Conservation (phyloP, 2,329 filamentous ascomycete species). For the Sphaerulina vaccinii region DNA sequence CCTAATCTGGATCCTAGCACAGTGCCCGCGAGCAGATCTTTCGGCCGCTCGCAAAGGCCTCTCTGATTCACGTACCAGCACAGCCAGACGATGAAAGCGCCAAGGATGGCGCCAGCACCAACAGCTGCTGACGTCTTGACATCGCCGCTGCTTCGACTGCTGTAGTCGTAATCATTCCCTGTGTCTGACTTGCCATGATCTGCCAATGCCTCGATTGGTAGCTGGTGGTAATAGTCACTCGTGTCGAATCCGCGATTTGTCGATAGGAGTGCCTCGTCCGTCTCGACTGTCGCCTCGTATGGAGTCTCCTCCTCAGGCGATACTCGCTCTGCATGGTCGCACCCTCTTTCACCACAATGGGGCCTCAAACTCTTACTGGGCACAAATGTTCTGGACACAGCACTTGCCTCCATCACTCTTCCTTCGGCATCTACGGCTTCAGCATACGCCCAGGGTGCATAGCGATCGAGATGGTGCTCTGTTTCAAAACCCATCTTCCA, state of each 20-base stretch:
- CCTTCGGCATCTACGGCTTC: conserved; percentile 37
- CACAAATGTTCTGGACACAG: conserved; percentile 39
- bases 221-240: conserved; percentile 33
- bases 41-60: background rate
- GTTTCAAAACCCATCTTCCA: conserved; percentile 48
- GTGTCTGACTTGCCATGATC: conserved; percentile 6
- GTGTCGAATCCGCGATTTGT: conserved; percentile 38
- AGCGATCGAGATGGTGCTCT: conserved; percentile 28
- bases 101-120: background rate
- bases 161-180: too few relatives aligned
- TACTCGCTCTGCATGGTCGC: conserved; percentile 29
- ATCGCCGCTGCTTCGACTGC: background rate
- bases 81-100: background rate
- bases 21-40: background rate
- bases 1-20: conserved; percentile 10
- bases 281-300: conserved; percentile 29
- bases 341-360: conserved; percentile 37
- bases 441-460: conserved; percentile 34
- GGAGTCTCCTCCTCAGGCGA: conserved; percentile 22
- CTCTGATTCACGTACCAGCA: conserved; percentile 7
- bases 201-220: background rate
- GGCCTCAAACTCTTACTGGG: conserved; percentile 34
- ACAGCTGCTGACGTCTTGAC: background rate
- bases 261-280: conserved; percentile 30
- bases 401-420: conserved; percentile 34